Percentiles rank a stretch among this genome's conserved stretches.
phyloP scores from a whole-genome alignment of 1,284 basidiomycete genomes.

The Lignosus rhinocerotis region DNA sequence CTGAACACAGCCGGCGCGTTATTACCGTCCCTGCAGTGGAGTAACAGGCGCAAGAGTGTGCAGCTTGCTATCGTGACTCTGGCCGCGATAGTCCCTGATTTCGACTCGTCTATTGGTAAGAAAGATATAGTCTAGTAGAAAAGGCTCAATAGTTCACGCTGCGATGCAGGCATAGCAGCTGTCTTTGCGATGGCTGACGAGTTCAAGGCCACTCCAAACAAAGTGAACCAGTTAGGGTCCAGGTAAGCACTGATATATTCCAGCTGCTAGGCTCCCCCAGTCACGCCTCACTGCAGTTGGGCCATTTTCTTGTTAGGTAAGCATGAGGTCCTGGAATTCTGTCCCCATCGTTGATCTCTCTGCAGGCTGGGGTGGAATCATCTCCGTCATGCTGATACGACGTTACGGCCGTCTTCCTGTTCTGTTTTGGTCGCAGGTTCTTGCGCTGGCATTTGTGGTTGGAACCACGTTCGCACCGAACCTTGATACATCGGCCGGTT shows the following conservation, averaged over 20 bases:
- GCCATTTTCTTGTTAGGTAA: conserved; percentile 64
- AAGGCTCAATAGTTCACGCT: background rate
- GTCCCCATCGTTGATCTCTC: background rate
- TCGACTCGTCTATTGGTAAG: conserved; percentile 64
- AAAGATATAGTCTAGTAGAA: background rate
- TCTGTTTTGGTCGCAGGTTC: conserved; percentile 63
- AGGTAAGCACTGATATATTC: conserved; percentile 38
- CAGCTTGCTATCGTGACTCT: conserved; percentile 60
- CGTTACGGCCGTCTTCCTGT: conserved; percentile 60
- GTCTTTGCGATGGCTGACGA: conserved; percentile 60
- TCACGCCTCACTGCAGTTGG: conserved; percentile 42
- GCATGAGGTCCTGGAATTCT: conserved; percentile 6
- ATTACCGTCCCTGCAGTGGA: conserved; percentile 37
- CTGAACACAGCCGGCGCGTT: background rate
- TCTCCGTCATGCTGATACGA: conserved; percentile 58
- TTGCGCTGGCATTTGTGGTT: conserved; percentile 47
- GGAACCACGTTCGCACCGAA: conserved; percentile 55
- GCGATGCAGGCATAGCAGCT: conserved; percentile 49
- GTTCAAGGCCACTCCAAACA: conserved; percentile 54
- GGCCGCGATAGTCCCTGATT: conserved; percentile 67
- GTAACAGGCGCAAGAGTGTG: conserved; percentile 45
- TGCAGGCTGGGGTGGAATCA: conserved; percentile 57
- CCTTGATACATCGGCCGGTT: conserved; percentile 51
- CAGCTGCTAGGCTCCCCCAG: background rate
- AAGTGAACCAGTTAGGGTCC: conserved; percentile 63